Base-by-base conservation (phyloP, 192 early-diverging fungal genomes). In the Diversispora eburnea region DNA sequence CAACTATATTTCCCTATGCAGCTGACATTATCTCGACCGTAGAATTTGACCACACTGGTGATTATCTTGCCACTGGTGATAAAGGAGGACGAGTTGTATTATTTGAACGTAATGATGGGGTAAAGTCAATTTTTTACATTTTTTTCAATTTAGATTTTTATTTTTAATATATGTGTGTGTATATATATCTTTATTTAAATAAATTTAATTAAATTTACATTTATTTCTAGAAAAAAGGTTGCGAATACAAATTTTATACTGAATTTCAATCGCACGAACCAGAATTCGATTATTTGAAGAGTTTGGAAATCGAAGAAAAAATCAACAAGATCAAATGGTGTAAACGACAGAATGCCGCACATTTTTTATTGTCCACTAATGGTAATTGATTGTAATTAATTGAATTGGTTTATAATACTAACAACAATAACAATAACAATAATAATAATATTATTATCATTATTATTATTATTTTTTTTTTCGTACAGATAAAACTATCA, bases 281-380 rank as follows among this genome's bases (percentile, higher is more conserved):
- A 45, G 96, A 99, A 85, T 99, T 99, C 76, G 97, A 99, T 81
- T 99, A 99, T 77, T 86, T 99, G 68, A 99, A 99, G 88, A 95
- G 93, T 85, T 87, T 99, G 76, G 97, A 99, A 82, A 99, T 99
- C 70, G 97, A 99, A 79, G 97, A 99, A 78, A 99, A 99, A 79
- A 98, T 99, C 83, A 99, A 99, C 86, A 95, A 98, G 79, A 99
- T 99, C 81, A 89, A 96, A 81, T 99, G 97, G 97, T 95, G 95
- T 86, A 92, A 91, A 79, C 88, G 93, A 49, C 94, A 96, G 83
- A 98, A 98, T 83, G 88, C 94, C 55, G 93, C 95, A 15, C 96
- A 96, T 78, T 99, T 95, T 81, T 83, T 99, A 80, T 86, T 99
- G 60, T 97, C 97, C 5, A 99, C 97, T 51, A 99, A 99, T 81